Evolutionary conservation across 2,329 filamentous ascomycete species (phyloP).

Genomic region (Aspergillus ruber): DNA sequence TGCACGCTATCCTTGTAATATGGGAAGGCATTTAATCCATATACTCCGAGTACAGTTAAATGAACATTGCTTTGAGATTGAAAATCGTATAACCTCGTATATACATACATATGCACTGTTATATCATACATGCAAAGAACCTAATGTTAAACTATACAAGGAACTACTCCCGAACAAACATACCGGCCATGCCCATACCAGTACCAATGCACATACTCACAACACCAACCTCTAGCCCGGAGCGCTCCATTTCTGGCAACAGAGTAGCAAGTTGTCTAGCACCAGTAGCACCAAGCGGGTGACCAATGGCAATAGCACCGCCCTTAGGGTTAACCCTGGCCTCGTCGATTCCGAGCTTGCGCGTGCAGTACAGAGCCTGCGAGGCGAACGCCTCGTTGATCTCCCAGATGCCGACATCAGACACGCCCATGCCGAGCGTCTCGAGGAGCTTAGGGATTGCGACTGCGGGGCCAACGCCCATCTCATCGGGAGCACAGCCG

Average conservation of each 20-base stretch:
- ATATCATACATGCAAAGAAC: no score
- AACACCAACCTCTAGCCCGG: constrained; percentile 82
- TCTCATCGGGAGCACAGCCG: constrained; percentile 85
- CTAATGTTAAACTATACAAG: constrained; percentile 29
- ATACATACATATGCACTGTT: constrained; percentile 13
- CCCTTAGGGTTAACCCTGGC: constrained; percentile 86
- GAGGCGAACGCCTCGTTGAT: constrained; percentile 97
- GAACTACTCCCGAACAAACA: constrained; percentile 60
- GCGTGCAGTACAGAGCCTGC: constrained; percentile 91
- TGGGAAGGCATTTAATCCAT: constrained; percentile 5
- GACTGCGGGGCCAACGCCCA: constrained; percentile 68
- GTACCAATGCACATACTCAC: constrained; percentile 83
- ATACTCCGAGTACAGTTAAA: constrained; percentile 16
- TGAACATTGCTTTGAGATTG: constrained; percentile 7
- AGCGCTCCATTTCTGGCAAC: constrained; percentile 72
- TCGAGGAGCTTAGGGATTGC: constrained; percentile 73
- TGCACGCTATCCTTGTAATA: no score
- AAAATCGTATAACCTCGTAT: constrained; percentile 4
- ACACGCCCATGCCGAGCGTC: constrained; percentile 69
- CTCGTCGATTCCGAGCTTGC: constrained; percentile 57
- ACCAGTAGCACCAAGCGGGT: constrained; percentile 87
- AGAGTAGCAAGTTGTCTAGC: constrained; percentile 88
- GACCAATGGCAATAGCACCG: constrained; percentile 85
- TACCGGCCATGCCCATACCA: constrained; percentile 60
- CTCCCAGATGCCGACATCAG: constrained; percentile 85